Evolutionary conservation across 352 stramenopile genomes (phyloP), one percentile per base, ranked within the genome.

Genomic region (Pythium aristosporum): DNA sequence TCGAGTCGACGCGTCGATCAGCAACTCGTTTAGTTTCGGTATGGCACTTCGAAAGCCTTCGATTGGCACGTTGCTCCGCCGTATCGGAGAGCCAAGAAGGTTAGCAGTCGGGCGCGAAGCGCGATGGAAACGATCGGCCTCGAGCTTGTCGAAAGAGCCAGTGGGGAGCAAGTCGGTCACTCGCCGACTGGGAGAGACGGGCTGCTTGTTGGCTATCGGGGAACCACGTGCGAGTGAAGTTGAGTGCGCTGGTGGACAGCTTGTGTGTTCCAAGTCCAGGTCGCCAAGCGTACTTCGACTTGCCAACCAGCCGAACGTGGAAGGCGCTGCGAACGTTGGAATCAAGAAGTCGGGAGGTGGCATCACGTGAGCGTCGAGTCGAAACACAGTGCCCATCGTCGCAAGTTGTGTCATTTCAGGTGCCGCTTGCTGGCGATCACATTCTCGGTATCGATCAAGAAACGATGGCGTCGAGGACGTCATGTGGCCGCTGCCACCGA

Each of bases 1-100:
- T 0, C 82, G 74, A 28, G 71, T 72, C 16, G 77, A 74, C 50
- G 56, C 74, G 59, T 89, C 80, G 59, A 89, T 79, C n/a, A 91
- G 60, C 49, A 86, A 34, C 1, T 75, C 59, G 5, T 62, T 46
- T 16, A 89, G 61, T 12, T 44, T 61, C 5, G 61, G 61, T 5
- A 67, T 43, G 8, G 44, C 50, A 42, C 70, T 2, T 15, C 6
- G 47, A 28, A 16, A 77, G 4, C n/a, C 36, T 1, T 48, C 32
- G 8, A 28, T 10, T 6, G 55, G 28, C 1, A n/a, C 13, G 12
- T 20, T 46, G 39, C 6, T 36, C 5, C 25, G 20, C 5, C 55
- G 42, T 12, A 23, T 39, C 23, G 55, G 55, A 3, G 55, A 62
- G 32, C 49, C 32, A 12, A 56, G 28, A 42, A 25, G n/a, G 1